Evolutionary conservation across 352 stramenopile species (phyloP), one percentile per base, ranked within the genome.

Genomic region (Globisporangium paddicum): DNA sequence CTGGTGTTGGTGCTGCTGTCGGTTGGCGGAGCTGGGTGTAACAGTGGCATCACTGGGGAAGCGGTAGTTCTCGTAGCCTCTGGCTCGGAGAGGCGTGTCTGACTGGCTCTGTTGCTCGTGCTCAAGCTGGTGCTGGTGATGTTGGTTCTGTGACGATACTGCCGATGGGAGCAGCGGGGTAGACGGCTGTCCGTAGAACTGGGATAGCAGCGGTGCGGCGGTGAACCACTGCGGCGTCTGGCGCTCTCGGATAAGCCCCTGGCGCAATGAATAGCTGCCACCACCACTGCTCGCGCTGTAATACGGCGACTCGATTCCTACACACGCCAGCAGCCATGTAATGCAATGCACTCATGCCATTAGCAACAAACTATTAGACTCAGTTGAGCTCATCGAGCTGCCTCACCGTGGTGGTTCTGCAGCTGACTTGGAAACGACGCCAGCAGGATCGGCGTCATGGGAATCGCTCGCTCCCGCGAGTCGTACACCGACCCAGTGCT

Each of bases 191-290:
- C 42, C 30, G 44, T 66, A 57, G 35, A 60, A 60, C 25, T 60
- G 59, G 16, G 59, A 56, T 16, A 60, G 35, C 26, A 66, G 35
- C n/a, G 59, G 51, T 7, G 59, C 59, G 18, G 44, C 52, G 1
- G 51, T 54, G 37, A 66, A 66, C 59, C 52, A 66, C 52, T 66
- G 59, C 19, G 59, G 44, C 18, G 59, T 30, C 14, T 59, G 52
- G 10, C 47, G 59, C 34, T 44, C 46, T n/a, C 30, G 52, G 2
- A 6, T n/a, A 5, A 42, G 16, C 9, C 57, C 35, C 30, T 49
- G 26, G 1, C 52, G 52, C 25, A 47, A 23, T 47, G 38, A 18
- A n/a, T 47, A 50, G 18, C 9, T 50, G 26, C 26, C n/a, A 4
- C 7, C 16, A 25, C 19, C 34, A 45, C 23, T 23, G 18, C 51